Base-by-base conservation (phyloP, 1,284 basidiomycete genomes). In the Trichosporon ovoides region DNA sequence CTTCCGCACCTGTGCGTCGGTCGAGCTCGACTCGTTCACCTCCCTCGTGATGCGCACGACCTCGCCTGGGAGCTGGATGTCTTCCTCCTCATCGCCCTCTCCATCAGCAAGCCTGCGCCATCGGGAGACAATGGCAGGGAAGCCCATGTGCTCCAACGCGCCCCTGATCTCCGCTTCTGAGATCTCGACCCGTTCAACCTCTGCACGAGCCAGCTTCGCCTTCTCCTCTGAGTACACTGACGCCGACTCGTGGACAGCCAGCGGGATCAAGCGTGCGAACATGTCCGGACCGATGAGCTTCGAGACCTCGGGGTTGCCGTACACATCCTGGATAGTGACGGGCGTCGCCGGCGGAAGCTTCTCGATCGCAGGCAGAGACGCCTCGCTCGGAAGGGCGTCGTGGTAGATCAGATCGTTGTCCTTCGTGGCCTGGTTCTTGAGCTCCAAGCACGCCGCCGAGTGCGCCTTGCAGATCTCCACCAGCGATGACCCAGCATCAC, bases 401-500 rank as follows among this genome's bases (percentile, higher is more conserved):
- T 98, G 94, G 79, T 98, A 99, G 66, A 99, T 96, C 49, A 99
- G 83, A 71, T 98, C 95, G 75, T 98, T 98, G 78, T 97, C 93
- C 58, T 88, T 85, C 57, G 85, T 83, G 0, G 89, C 89, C 57
- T 89, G 86, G 53, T 78, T 81, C 72, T 86, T 87, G 57, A 85
- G 85, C 65, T 95, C 92, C 0, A 83, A 80, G 66, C 88, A 87
- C 31, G 92, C 78, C 1, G 88, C 83, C 7, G 87, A 80, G 63
- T 95, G 92, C 0, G 87, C 83, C 72, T 94, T 94, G 20, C 87
- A 86, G 49, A 94, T 85, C 58, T 94, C 91, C 19, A 83, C 77
- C 37, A 98, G 82, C 22, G 88, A 84, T 0, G 85, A 78, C 0
- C 86, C 88, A 0, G 92, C 87, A 69, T 98, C 95, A 3, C 87